Base-by-base conservation (phyloP, 441 rosid species). In the Mallotus repandus region DNA sequence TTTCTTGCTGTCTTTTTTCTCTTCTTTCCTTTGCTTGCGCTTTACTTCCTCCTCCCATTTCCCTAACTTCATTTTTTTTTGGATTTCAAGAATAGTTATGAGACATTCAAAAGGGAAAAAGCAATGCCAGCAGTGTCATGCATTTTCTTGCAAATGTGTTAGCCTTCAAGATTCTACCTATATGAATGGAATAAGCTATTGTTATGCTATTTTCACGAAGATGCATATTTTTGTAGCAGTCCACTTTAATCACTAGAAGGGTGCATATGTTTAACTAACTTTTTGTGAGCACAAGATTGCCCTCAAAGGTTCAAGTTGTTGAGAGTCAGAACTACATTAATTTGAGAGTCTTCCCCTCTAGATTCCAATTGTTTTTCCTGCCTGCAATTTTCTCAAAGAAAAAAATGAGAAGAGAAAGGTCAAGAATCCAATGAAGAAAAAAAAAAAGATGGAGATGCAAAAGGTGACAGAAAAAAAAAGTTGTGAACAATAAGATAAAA, bases 1-100 rank as follows among this genome's bases (percentile, higher is more conserved):
- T 85, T 81, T 92, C 90, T 64, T 92, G 93, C 71, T 84, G 88
- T 73, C 98, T 84, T 71, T 71, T 84, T 60, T 94, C 99, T 74
- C 91, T 81, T 76, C 88, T 90, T 84, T 91, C 98, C 75, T 86
- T 84, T 32, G 98, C 87, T 35, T 68, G 84, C 88, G 59, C 81
- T 85, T 74, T 83, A 84, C n/a, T 71, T 14, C 61, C 29, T 45
- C 48, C 52, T 60, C 15, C 14, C 29, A 3, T 79, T 9, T 18
- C 16, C 32, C 29, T 10, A 19, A 15, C 29, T 25, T 25, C 29
- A 14, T 41, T 22, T 5, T 22, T 5, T 41, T 35, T 13, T 22
- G 29, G 29, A 1, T 25, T 25, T 66, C 21, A 69, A 50, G 45
- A 65, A 45, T 63, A 21, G 9, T 54, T 59, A 29, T 25, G 29